Evolutionary conservation across 768 basidiomycete species (phyloP).

Genomic region (Clavulina sp.): DNA sequence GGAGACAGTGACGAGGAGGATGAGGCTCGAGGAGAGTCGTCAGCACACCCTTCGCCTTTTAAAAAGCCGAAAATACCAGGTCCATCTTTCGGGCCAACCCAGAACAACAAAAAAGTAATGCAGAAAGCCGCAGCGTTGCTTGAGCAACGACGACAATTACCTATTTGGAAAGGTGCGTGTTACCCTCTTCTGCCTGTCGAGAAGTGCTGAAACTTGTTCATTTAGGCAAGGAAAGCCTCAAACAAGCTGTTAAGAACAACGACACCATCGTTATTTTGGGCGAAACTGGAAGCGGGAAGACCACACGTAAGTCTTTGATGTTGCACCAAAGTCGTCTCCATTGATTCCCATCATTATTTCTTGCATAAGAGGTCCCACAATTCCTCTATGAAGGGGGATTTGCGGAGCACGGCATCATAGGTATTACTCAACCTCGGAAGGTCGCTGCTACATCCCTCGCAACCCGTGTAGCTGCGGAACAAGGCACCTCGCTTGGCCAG

Average conservation of each 20-base stretch:
- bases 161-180: constrained; percentile 1
- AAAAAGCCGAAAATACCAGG: too few species aligned
- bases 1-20: too few species aligned
- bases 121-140: not conserved
- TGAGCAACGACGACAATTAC: not conserved
- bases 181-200: not conserved
- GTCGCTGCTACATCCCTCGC: constrained; percentile 96
- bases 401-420: constrained; percentile 51
- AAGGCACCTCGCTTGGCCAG: constrained; percentile 48
- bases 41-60: too few species aligned
- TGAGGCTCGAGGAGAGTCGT: too few species aligned
- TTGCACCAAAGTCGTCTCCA: not conserved
- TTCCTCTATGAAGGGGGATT: constrained; percentile 77
- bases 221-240: constrained; percentile 55
- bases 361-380: constrained; percentile 72
- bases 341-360: not conserved
- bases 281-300: constrained; percentile 97
- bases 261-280: constrained; percentile 82
- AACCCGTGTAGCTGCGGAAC: constrained; percentile 72
- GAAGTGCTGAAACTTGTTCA: not conserved
- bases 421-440: constrained; percentile 84
- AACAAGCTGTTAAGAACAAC: constrained; percentile 54
- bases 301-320: constrained; percentile 65
- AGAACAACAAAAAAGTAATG: not conserved
- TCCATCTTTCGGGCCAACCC: too few species aligned